Base-by-base conservation (phyloP, 768 basidiomycete genomes). In the Mycena polygramma region DNA sequence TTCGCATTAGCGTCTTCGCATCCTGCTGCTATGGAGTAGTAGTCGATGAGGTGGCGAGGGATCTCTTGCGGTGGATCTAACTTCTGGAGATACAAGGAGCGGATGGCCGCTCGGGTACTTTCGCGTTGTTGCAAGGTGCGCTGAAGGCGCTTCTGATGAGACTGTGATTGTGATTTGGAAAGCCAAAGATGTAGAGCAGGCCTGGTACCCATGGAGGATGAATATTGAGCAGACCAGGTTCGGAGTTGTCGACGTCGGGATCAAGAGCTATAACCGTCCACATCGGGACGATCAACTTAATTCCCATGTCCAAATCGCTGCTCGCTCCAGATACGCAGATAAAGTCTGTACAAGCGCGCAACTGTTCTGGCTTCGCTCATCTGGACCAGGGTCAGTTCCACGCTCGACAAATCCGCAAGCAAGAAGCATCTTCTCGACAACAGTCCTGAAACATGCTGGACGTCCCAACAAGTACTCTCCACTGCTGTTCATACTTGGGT, bases 361-460 rank as follows among this genome's bases (percentile, higher is more conserved):
- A 11, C 54, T 35, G 43, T 30, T 62, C 19, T 62, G 8, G 20
- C 68, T 66, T 64, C 35, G 72, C 72, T 71, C 68, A 57, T 19
- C 9, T 20, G 30, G 26, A 37, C 36, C 71, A 94, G 93, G 84
- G 94, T 94, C 75, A 94, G 92, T 79, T 94, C 94, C 41, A 90
- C 90, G 7, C 82, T 94, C 17, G 91, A 94, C 77, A 94, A 92
- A 78, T 86, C 90, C 6, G 88, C 86, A 17, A 88, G 89, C 22
- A 94, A 92, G 81, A 92, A 90, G 76, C 79, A 89, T 76, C 84
- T 95, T 24, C 85, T 89, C 36, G 94, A 95, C 75, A 83, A 85
- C 30, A 92, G 83, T 73, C 88, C 90, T 63, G 94, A 93, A 77
- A 95, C 93, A 10, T 95, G 94, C 78, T 95, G 94, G 93, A 91